These are phyloP conservation scores for Phytophthora foliorum DNA, from an alignment of 352 stramenopile species.

Conservation along the genomic window DNA sequence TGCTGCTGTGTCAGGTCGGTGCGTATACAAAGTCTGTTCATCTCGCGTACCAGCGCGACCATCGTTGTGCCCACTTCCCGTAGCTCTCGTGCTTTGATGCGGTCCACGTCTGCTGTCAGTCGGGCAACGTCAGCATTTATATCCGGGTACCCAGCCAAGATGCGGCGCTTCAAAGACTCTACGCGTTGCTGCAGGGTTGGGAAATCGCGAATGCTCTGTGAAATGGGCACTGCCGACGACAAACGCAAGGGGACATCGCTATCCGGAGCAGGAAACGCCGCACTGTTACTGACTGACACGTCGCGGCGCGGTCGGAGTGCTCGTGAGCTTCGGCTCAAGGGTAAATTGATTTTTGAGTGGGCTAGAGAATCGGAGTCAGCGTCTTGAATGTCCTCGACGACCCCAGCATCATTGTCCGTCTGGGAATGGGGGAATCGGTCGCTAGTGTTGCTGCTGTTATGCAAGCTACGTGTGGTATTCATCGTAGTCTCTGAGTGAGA, in stretches of 20 bases:
- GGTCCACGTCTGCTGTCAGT: constrained; percentile 51
- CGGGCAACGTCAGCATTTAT: constrained; percentile 52
- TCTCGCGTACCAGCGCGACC: constrained; percentile 66
- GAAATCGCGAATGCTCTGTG: constrained; percentile 53
- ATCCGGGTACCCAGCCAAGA: constrained; percentile 49
- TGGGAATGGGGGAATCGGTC: constrained; percentile 7
- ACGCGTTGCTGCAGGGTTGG: constrained; percentile 62
- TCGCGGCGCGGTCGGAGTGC: constrained; percentile 16
- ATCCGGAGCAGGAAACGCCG: constrained; percentile 4
- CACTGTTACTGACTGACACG: constrained; percentile 4
- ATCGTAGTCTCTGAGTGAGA: constrained; percentile 67
- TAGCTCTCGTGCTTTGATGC: constrained; percentile 48
- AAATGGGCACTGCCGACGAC: constrained; percentile 22
- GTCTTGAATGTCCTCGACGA: constrained; percentile 6
- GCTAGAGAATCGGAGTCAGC: constrained; percentile 10
- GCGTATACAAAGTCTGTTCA: constrained; percentile 57
- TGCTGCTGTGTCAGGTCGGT: constrained; percentile 40
- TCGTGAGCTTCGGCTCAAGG: constrained; percentile 6
- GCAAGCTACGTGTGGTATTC: constrained; percentile 11
- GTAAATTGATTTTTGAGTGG: constrained; percentile 18
- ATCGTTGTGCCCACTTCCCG: constrained; percentile 54
- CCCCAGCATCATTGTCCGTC: neutral
- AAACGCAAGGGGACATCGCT: constrained; percentile 4
- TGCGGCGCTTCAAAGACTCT: constrained; percentile 58
- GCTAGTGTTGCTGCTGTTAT: neutral